These are phyloP conservation scores for Cyphellophora europaea DNA, from an alignment of 2,329 filamentous ascomycete genomes.

Conservation along the genomic window DNA sequence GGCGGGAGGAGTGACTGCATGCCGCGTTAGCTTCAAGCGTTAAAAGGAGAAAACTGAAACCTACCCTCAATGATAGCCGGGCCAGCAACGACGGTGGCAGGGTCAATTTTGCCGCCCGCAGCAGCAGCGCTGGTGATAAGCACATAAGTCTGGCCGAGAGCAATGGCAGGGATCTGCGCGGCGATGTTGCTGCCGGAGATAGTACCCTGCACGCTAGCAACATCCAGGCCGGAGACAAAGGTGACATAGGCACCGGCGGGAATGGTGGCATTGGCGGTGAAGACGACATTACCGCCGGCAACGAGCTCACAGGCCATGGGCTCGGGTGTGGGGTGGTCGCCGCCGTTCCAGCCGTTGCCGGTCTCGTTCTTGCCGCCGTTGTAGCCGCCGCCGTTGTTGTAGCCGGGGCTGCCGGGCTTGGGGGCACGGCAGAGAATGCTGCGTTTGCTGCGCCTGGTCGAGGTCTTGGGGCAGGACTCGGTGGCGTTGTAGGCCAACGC, in stretches of 20 bases:
- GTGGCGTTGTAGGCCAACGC: constrained; percentile 21
- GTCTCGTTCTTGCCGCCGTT: neutral
- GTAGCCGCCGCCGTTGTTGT: neutral
- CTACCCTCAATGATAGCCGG: constrained; percentile 13
- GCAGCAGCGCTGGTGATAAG: constrained; percentile 9
- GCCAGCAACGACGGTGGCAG: constrained; percentile 6
- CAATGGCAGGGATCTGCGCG: constrained; percentile 5
- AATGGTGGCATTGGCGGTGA: constrained; percentile 8
- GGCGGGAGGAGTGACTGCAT: neutral
- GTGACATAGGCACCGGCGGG: constrained; percentile 10
- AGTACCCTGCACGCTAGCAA: constrained; percentile 5
- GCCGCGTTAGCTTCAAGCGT: neutral
- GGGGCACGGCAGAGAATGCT: neutral
- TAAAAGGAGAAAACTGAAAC: neutral
- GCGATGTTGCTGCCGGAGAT: constrained; percentile 3
- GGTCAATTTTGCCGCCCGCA: constrained; percentile 2
- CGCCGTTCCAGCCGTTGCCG: neutral
- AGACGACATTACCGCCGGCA: constrained; percentile 7
- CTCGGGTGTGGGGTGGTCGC: neutral
- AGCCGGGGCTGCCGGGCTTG: neutral
- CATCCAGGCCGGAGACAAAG: constrained; percentile 7
- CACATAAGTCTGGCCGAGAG: constrained; percentile 11
- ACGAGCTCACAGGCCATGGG: constrained; percentile 1
- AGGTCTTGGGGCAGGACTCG: constrained; percentile 6
- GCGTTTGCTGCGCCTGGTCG: too few relatives aligned